Percentiles rank a stretch among this genome's conserved stretches.
Conservation (phyloP, 306 rosid species). For the Oxytropis ochrocephala region DNA sequence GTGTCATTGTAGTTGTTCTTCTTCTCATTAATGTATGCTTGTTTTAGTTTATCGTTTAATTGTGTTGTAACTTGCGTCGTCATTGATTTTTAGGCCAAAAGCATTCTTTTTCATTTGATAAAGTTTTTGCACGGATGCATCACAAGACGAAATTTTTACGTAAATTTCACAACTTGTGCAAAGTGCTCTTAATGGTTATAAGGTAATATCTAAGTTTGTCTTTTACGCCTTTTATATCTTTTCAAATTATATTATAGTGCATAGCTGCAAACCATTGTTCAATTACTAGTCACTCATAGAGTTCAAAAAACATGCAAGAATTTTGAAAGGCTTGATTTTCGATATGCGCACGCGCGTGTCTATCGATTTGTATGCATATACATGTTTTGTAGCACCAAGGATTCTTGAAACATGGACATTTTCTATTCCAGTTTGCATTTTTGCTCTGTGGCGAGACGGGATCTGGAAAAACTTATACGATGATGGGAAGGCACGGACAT, state of each 20-base stretch:
- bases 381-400: neutral
- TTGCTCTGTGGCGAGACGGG: conserved; percentile 98
- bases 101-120: conserved; percentile 85
- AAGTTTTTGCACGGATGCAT: conserved; percentile 72
- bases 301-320: neutral
- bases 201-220: conserved; percentile 47
- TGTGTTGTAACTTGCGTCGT: conserved; percentile 13
- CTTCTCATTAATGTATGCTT: conserved; percentile 5
- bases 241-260: too few relatives aligned
- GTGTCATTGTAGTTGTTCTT: neutral
- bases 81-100: conserved; percentile 57
- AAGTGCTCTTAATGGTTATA: conserved; percentile 98
- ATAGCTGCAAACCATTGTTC: too few relatives aligned
- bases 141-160: conserved; percentile 77
- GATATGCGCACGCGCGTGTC: neutral
- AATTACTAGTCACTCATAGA: neutral
- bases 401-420: conserved; percentile 8
- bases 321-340: neutral
- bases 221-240: too few relatives aligned
- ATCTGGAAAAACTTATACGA: conserved; percentile 96
- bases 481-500: conserved; percentile 94
- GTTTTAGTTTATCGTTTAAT: neutral
- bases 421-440: conserved; percentile 78
- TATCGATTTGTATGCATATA: neutral
- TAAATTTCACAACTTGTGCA: conserved; percentile 98